phyloP scores from a whole-genome alignment of 176 grass and related monocot species.

The Oryza longistaminata region DNA sequence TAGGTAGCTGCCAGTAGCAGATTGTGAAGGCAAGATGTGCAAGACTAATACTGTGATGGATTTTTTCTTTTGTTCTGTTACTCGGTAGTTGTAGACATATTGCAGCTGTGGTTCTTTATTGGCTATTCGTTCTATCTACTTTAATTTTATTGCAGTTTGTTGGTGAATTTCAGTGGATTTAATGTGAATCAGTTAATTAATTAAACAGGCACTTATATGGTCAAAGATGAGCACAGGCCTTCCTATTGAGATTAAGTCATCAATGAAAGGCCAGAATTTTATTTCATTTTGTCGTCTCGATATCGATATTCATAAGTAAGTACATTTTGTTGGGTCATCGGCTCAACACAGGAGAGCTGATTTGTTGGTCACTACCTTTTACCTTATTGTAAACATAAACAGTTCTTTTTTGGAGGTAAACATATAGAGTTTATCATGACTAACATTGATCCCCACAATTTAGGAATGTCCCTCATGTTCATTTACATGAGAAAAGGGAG shows the following conservation, averaged over 20 bases:
- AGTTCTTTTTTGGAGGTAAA: constrained; percentile 8
- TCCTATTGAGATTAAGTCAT: constrained; percentile 92
- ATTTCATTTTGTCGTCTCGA: constrained; percentile 82
- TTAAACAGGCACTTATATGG: constrained; percentile 96
- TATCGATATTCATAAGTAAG: constrained; percentile 97
- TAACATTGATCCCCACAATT: constrained; percentile 41
- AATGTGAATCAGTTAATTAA: constrained; percentile 15
- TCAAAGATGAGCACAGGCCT: constrained; percentile 98
- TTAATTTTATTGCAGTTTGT: not conserved
- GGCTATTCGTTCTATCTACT: constrained; percentile 13
- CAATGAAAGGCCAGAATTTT: constrained; percentile 82
- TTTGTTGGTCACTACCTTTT: constrained; percentile 18
- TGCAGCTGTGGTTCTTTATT: constrained; percentile 21
- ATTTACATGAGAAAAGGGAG: constrained; percentile 92
- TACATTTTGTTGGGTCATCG: constrained; percentile 5
- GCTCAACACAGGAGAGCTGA: constrained; percentile 26
- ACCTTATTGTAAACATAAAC: constrained; percentile 9
- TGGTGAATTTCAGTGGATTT: constrained; percentile 14
- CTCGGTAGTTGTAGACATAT: constrained; percentile 1
- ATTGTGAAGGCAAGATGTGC: not conserved
- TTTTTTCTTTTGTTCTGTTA: not conserved
- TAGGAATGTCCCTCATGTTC: constrained; percentile 98
- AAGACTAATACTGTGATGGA: not conserved
- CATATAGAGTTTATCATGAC: constrained; percentile 29
- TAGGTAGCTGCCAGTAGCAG: not conserved